Evolutionary conservation across 2,329 filamentous ascomycete species (phyloP), one percentile per base, ranked within the genome.

Genomic region (Beauveria caledonica): DNA sequence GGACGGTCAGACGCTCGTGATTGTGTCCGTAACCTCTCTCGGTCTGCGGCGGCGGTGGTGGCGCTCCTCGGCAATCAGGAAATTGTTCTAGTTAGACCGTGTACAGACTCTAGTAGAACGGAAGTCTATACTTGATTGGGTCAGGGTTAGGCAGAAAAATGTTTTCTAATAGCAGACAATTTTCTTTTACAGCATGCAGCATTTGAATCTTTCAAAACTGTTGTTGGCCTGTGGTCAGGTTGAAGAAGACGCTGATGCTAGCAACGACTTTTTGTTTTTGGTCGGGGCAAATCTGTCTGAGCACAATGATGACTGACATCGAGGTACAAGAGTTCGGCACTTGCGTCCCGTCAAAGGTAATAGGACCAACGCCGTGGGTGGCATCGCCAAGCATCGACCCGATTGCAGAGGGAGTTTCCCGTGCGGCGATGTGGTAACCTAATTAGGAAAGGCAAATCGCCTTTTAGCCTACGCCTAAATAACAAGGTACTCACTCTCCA

Each of bases 401-500:
- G 55, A 50, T 50, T 42, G 33, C 10, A 42, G n/a, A 17, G 45
- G 9, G 11, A 23, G 55, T 51, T 58, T 58, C 46, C 55, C 45
- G 55, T 8, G 55, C 33, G 55, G 33, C 55, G 55, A 58, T 58
- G 9, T 58, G 55, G 55, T 58, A 58, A 33, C 55, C 55, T 44
- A 50, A 50, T 58, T 58, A 10, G 55, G 55, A 50, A 50, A 51
- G n/a, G 55, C 7, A 50, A 48, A 15, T 39, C 53, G 23, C 25
- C 27, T 15, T 23, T 23, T 29, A 33, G 27, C 48, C 17, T 33
- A 15, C 10, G 29, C 33, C 33, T 36, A 36, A 15, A 6, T 36
- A 36, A 36, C 23, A 3, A 23, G 23, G 10, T 15, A 36, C 11
- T 3, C 11, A 5, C 33, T 33, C n/a, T 36, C 39, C 25, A 21